Percentiles rank a stretch among this genome's conserved stretches.
phyloP scores from a whole-genome alignment of 2,329 filamentous ascomycete species.

The Sporothrix euskadiensis region DNA sequence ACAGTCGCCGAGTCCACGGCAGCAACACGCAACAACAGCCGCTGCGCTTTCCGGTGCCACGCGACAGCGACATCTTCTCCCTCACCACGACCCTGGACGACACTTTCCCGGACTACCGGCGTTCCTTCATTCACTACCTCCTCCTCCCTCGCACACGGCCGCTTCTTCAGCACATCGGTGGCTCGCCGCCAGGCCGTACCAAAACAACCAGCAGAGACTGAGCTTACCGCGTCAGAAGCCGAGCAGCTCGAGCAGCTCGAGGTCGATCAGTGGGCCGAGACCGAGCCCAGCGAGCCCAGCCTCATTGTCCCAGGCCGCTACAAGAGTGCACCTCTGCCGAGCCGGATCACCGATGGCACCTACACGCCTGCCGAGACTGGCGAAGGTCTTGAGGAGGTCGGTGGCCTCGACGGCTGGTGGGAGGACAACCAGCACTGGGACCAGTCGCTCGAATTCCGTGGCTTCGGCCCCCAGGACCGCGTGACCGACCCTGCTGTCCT shows the following conservation, averaged over 20 bases:
- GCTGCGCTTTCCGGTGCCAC: constrained; percentile 19
- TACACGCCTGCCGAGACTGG: constrained; percentile 53
- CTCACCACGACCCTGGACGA: not conserved
- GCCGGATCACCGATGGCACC: constrained; percentile 39
- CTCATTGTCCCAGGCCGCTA: constrained; percentile 35
- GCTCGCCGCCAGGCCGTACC: not conserved
- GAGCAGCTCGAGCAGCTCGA: not conserved
- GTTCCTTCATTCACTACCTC: not conserved
- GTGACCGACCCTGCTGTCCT: constrained; percentile 48
- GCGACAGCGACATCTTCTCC: not conserved
- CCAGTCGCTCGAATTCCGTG: constrained; percentile 46
- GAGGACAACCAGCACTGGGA: constrained; percentile 55
- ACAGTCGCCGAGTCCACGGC: not conserved
- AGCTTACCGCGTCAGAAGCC: not conserved
- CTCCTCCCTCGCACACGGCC: not conserved
- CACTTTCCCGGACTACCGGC: not conserved
- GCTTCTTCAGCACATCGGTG: constrained; percentile 19
- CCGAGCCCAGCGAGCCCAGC: constrained; percentile 4
- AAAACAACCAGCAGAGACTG: not conserved
- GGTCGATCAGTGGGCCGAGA: constrained; percentile 2
- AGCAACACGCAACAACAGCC: constrained; percentile 17
- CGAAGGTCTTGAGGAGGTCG: constrained; percentile 51
- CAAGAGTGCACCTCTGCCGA: constrained; percentile 36
- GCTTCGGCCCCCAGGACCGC: constrained; percentile 47
- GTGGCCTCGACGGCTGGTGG: constrained; percentile 55